Base-by-base conservation (phyloP, 108 stramenopile species). In the Chaetoceros tenuissimus region DNA sequence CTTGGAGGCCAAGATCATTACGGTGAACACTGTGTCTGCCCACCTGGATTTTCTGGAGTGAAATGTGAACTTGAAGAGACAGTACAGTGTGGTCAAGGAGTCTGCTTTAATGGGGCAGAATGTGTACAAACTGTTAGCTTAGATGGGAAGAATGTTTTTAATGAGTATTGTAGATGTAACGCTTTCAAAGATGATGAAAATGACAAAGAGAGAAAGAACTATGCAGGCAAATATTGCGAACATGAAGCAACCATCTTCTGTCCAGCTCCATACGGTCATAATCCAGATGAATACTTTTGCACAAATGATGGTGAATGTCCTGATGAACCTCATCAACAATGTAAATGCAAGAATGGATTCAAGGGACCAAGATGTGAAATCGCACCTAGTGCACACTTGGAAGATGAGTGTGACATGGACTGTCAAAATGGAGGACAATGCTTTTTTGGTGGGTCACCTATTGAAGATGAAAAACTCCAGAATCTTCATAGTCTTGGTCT, bases 351-450 rank as follows among this genome's bases (percentile, higher is more conserved):
- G 18, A 60, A 60, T 13, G 73, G 73, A 24, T 78, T 69, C 29
- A 27, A 1, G 5, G 77, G 77, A 0, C 48, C 55, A 16, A 26
- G 29, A 59, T 78, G 77, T 31, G 66, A 78, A 50, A 72, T 71
- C 34, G 13, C 20, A 2, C n/a, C 47, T 25, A 21, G 29, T 24
- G 48, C 63, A 0, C 23, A 67, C 16, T 19, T 28, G 26, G 20
- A 52, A 25, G 44, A 62, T 16, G 34, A 5, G 13, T 67, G 74
- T 55, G 24, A 56, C 22, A 46, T 78, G 21, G 49, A 46, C 0
- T 78, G 68, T 57, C 24, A 28, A 1, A 66, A 78, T 55, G 64
- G 64, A 0, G 77, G 77, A 23, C 16, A 55, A 18, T 78, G 77
- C 49, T 60, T 73, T 52, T 34, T 28, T 17, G 64, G 49, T 21